Percentiles rank a stretch among this genome's conserved stretches.
These are phyloP conservation scores for Trichopus zeylanicus DNA, from an alignment of 116 monocot genomes.

Conservation along the genomic window DNA sequence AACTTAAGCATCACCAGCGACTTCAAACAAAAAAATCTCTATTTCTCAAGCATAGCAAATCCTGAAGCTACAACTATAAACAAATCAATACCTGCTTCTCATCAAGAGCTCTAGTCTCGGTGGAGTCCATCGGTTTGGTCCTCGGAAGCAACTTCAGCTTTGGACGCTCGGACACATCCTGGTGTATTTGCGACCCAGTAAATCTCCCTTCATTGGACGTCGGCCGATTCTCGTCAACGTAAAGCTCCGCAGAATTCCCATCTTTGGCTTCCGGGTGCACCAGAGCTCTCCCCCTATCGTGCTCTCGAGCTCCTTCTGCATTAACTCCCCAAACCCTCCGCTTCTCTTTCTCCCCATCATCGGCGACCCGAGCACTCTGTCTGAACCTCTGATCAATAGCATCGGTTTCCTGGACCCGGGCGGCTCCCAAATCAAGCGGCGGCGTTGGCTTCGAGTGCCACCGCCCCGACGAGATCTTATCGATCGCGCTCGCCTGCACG, in stretches of 20 bases:
- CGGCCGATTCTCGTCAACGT: conserved; percentile 10
- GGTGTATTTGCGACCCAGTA: conserved; percentile 5
- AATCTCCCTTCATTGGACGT: conserved; percentile 32
- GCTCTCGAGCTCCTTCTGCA: conserved; percentile 4
- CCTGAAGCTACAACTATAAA: too few relatives aligned
- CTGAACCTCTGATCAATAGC: conserved; percentile 8
- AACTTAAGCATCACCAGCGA: conserved; percentile 1
- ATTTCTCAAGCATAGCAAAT: too few relatives aligned
- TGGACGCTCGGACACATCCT: conserved; percentile 43
- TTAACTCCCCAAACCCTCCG: conserved; percentile 8
- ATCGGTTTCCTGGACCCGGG: conserved; percentile 15
- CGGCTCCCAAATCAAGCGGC: conserved; percentile 22
- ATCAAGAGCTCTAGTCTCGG: conserved; percentile 18
- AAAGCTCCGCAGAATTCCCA: conserved; percentile 5
- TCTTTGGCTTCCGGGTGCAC: conserved; percentile 24
- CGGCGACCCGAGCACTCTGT: conserved; percentile 14
- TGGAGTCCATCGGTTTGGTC: conserved; percentile 39
- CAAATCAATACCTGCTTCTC: conserved; percentile 36
- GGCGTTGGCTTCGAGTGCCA: conserved; percentile 65
- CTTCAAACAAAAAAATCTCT: neutral
- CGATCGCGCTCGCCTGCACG: conserved; percentile 85
- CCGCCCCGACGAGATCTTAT: conserved; percentile 68
- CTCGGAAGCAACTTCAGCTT: conserved; percentile 65
- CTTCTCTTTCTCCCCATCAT: conserved; percentile 7
- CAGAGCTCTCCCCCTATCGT: conserved; percentile 19